Conservation (phyloP, 192 early-diverging fungal species). For the Backusella mclennaniae region DNA sequence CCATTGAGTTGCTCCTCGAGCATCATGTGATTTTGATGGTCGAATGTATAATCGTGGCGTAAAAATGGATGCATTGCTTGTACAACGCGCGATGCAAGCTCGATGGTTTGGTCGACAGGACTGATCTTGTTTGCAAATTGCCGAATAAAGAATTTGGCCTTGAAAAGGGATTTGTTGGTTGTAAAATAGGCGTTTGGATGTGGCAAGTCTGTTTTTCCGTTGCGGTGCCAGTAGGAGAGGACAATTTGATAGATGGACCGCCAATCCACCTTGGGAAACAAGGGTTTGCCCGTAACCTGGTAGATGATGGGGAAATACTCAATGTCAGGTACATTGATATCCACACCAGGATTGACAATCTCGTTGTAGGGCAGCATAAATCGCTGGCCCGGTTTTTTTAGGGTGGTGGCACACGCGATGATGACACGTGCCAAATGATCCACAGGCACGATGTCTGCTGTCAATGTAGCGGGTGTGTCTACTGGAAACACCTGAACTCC, state of each 20-base stretch:
- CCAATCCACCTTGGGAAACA: conserved; percentile 17
- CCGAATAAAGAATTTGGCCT: conserved; percentile 28
- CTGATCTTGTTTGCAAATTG: conserved; percentile 17
- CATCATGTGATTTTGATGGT: conserved; percentile 17
- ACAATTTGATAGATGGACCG: conserved; percentile 15
- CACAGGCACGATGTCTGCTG: conserved; percentile 39
- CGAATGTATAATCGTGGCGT: conserved; percentile 23
- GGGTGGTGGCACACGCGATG: conserved; percentile 17
- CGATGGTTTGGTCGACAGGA: conserved; percentile 9
- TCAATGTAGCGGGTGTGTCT: conserved; percentile 12
- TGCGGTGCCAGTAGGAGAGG: conserved; percentile 34
- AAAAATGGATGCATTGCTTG: conserved; percentile 36
- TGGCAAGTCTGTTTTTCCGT: conserved; percentile 20
- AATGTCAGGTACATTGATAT: conserved; percentile 13
- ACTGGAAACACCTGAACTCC: conserved; percentile 28
- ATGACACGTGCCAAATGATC: conserved; percentile 30
- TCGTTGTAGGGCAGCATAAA: conserved; percentile 36
- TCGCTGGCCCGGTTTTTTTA: conserved; percentile 18
- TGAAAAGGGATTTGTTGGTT: conserved; percentile 15
- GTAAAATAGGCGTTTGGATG: conserved; percentile 32
- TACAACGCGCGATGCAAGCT: conserved; percentile 20
- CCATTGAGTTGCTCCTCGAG: background rate
- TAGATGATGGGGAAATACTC: conserved; percentile 33
- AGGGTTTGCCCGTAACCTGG: conserved; percentile 16
- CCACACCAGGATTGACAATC: background rate